These are phyloP conservation scores for Ceratocystis variospora DNA, from an alignment of 2,329 filamentous ascomycete genomes.

Conservation along the genomic window DNA sequence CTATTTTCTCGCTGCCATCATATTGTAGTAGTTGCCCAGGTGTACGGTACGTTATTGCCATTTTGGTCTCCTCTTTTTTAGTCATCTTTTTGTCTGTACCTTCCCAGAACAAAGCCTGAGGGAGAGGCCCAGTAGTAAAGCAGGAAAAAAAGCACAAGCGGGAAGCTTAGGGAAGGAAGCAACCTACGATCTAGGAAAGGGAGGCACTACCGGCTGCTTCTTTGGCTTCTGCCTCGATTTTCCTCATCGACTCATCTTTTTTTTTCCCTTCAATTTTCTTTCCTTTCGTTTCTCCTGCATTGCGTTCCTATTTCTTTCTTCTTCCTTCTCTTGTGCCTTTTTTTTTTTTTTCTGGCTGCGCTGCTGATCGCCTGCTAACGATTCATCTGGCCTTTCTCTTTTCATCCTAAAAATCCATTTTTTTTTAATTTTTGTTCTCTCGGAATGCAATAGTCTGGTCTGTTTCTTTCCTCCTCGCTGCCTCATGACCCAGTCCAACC, in stretches of 20 bases:
- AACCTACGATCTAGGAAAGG: constrained; percentile 4
- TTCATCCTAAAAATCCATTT: constrained; percentile 2
- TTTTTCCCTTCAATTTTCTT: not conserved
- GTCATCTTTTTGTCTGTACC: not conserved
- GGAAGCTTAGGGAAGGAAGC: constrained; percentile 5
- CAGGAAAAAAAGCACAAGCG: not conserved
- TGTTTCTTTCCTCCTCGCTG: constrained; percentile 10
- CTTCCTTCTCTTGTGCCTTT: not conserved
- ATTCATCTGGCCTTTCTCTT: constrained; percentile 1
- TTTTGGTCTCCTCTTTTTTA: not conserved
- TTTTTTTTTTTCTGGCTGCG: not conserved
- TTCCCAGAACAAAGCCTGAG: not conserved
- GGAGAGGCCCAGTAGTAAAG: not conserved
- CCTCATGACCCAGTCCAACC: not conserved
- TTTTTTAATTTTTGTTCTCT: constrained; percentile 12
- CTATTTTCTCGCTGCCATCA: not conserved
- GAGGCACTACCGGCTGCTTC: not conserved
- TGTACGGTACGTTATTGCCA: not conserved
- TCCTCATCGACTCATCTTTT: not conserved
- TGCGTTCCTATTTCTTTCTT: not conserved
- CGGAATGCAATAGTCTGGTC: constrained; percentile 13
- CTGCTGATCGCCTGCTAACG: not conserved
- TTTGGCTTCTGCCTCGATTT: not conserved
- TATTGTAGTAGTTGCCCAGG: constrained; percentile 4
- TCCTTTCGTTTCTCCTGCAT: not conserved